A percentile compares a stretch with the other conserved stretches of the same genome.
phyloP scores from a whole-genome alignment of 2,329 filamentous ascomycete species.

The Phymatotrichopsis omnivora region DNA sequence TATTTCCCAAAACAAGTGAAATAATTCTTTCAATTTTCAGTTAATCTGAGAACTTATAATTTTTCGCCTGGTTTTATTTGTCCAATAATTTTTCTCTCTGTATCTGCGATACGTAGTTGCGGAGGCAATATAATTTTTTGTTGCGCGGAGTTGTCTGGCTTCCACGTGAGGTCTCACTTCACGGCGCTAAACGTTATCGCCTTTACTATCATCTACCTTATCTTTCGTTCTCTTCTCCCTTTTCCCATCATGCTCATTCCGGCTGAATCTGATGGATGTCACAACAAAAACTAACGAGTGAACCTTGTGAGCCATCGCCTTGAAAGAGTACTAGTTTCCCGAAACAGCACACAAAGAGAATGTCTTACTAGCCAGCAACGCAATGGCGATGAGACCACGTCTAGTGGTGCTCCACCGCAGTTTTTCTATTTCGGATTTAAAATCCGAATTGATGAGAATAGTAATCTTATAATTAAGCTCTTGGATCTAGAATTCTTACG shows the following conservation, averaged over 20 bases:
- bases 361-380: slow-evolving; percentile 41
- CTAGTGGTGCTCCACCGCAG: slow-evolving; percentile 73
- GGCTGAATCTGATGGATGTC: slow-evolving; percentile 38
- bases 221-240: slow-evolving; percentile 35
- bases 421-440: slow-evolving; percentile 83
- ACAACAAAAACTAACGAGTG: slow-evolving; percentile 39
- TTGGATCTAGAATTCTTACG: slow-evolving; percentile 55
- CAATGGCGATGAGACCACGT: slow-evolving; percentile 52
- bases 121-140: too few species aligned
- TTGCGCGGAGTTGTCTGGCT: too few species aligned
- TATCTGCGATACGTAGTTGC: too few species aligned
- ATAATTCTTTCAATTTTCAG: too few species aligned
- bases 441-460: slow-evolving; percentile 77
- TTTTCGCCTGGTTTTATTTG: too few species aligned
- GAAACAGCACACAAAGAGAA: not conserved
- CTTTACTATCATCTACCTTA: slow-evolving; percentile 33
- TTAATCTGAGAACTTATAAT: too few species aligned
- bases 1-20: too few species aligned
- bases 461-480: slow-evolving; percentile 96
- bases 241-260: slow-evolving; percentile 35
- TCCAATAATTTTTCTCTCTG: too few species aligned
- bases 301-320: not conserved
- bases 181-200: too few species aligned
- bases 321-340: too few species aligned
- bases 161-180: too few species aligned